Base-by-base conservation (phyloP, 1,284 basidiomycete genomes). In the Rhodotorula sp. region DNA sequence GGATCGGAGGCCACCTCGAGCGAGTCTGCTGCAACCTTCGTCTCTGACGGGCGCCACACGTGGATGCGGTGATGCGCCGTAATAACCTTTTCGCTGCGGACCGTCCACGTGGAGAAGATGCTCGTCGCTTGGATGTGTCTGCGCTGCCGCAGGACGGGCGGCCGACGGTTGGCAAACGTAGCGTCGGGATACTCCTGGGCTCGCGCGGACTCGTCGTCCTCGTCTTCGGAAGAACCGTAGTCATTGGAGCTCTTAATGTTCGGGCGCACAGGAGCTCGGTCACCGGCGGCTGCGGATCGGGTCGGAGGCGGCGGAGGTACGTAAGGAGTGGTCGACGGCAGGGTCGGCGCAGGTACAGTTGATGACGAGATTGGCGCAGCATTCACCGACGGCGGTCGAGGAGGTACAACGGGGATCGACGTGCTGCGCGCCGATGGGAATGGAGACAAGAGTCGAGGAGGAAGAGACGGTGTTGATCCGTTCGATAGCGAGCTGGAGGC, bases 81-180 rank as follows among this genome's bases (percentile, higher is more conserved):
- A 4, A 74, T 64, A 47, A 76, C 72, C 44, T 62, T 67, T 16
- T 67, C 60, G 22, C 74, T 76, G 10, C 73, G 68, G 8, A 76
- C 57, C 9, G 76, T 70, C 46, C 67, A 75, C 16, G 68, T 62
- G 34, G 67, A 62, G 55, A 76, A 70, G 15, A 62, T 56, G n/a
- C 65, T 58, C 6, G 58, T 51, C 1, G 72, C 47, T 7, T 59
- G 56, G 31, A 76, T 50, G 13, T 58, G 51, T 5, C 68, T 47
- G 34, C 81, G 80, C 2, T 81, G 81, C 4, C 77, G 76, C 56
- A 83, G 80, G 6, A 73, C 67, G 0, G 94, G 94, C 1, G 89
- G 88, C 0, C 89, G 85, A 13, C 92, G 86, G 31, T 91, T 94
- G 2, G 92, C 89, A 57, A 86, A 85, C 58, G 88, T 91, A 15